Conservation (phyloP, 1,139 yeast species). For the Yarrowia galli region DNA sequence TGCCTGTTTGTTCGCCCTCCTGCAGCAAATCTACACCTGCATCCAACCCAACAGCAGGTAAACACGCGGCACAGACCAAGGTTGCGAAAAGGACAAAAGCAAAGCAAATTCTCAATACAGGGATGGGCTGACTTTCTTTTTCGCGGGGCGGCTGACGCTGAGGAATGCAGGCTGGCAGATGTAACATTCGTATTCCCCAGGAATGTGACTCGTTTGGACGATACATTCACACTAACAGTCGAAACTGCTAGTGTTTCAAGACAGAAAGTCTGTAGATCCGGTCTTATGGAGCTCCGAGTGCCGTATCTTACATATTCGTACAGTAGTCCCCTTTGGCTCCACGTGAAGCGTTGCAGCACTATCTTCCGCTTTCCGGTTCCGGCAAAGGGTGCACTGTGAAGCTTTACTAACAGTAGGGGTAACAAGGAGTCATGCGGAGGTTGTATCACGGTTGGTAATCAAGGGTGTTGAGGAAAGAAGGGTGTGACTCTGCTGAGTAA, state of each 20-base stretch:
- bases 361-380: too few relatives aligned
- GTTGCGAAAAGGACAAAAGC: slow-evolving; percentile 1
- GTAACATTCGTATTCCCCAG: background rate
- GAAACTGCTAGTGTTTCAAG: background rate
- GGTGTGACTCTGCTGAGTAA: background rate
- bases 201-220: background rate
- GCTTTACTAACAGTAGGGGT: too few relatives aligned
- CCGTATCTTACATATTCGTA: too few relatives aligned
- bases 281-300: background rate
- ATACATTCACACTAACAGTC: background rate
- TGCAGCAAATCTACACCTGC: slow-evolving; percentile 16
- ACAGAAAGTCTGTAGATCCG: background rate
- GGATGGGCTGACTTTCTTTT: slow-evolving; percentile 15
- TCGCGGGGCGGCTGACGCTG: slow-evolving; percentile 26
- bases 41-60: slow-evolving; percentile 2
- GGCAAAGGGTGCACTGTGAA: too few relatives aligned
- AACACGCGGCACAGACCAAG: slow-evolving; percentile 3
- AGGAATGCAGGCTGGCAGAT: slow-evolving; percentile 1
- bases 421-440: background rate
- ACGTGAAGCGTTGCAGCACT: too few relatives aligned
- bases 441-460: background rate
- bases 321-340: too few relatives aligned
- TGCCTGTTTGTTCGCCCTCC: background rate
- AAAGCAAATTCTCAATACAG: background rate
- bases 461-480: background rate